Evolutionary conservation across 768 basidiomycete species (phyloP), one percentile per base, ranked within the genome.

Genomic region (Naganishia onofrii): DNA sequence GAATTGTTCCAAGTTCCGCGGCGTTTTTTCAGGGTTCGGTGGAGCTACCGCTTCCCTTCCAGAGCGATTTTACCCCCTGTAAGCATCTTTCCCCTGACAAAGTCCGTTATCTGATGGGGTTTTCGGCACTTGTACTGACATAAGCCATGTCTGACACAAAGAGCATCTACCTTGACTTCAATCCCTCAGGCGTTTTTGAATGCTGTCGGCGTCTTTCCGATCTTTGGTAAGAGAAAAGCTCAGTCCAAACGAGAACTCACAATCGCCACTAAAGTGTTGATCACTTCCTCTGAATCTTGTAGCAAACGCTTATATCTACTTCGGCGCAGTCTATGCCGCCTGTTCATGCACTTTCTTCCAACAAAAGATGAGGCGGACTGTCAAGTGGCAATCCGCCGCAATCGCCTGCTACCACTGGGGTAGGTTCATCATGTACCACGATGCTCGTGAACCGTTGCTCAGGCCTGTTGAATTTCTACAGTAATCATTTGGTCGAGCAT

Each of bases 221-320:
- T 63, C 60, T 29, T 63, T 26, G 60, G 60, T 63, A 44, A 10
- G 38, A n/a, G n/a, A n/a, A 19, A 23, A 1, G 13, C 36, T 42
- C 2, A 10, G 13, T 8, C 2, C 2, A 42, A 15, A 42, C 15
- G 15, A 42, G 42, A 10, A 8, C 7, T 10, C 2, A 42, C 15
- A 15, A 10, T 15, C 13, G 9, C 36, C 36, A 36, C 36, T 36
- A 42, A 42, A 42, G 2, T 15, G 2, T 42, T 42, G 42, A 15
- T 42, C 15, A 2, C n/a, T 63, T 42, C 42, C 29, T 58, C 57
- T 13, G 7, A 15, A 21, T 38, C 32, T 2, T 46, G 21, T 44
- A 63, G 60, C 38, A 10, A 63, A 63, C 21, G 42, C 60, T 13
- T 63, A 63, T 42, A 44, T 44, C n/a, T 63, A 63, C 60, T 26